These are phyloP conservation scores for Globisporangium carolinianum DNA, from an alignment of 352 stramenopile species.

Conservation along the genomic window DNA sequence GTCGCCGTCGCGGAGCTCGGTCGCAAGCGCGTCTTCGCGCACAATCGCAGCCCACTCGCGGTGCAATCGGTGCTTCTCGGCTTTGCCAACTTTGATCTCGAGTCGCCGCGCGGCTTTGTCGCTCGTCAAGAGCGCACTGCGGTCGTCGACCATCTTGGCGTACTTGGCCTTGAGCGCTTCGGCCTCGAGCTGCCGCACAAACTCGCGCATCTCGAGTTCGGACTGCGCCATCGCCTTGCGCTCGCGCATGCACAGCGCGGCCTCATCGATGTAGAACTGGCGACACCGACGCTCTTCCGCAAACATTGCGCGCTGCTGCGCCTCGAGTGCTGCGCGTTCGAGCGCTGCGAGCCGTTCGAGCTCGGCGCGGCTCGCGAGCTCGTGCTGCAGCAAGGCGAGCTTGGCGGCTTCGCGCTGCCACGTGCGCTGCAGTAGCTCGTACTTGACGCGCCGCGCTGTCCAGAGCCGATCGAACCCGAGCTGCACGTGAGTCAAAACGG, in stretches of 20 bases:
- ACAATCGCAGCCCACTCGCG: conserved; percentile 66
- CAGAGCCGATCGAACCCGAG: conserved; percentile 39
- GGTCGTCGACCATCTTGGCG: conserved; percentile 54
- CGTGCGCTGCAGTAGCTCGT: conserved; percentile 18
- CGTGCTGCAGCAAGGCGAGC: conserved; percentile 31
- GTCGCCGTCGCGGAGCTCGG: conserved; percentile 50
- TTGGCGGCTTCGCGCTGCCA: conserved; percentile 47
- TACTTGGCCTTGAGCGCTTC: conserved; percentile 77
- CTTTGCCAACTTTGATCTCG: conserved; percentile 76
- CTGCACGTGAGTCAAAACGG: not conserved
- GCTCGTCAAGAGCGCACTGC: conserved; percentile 31
- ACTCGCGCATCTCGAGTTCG: conserved; percentile 66
- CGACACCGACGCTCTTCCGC: conserved; percentile 51
- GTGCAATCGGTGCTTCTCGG: conserved; percentile 67
- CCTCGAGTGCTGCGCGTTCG: conserved; percentile 36
- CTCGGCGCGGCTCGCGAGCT: conserved; percentile 48
- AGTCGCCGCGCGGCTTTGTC: conserved; percentile 60
- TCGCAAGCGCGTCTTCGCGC: conserved; percentile 51
- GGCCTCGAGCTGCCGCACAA: conserved; percentile 50
- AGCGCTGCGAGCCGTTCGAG: conserved; percentile 39
- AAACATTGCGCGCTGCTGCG: conserved; percentile 53
- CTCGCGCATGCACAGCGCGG: conserved; percentile 46
- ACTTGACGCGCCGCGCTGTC: conserved; percentile 30
- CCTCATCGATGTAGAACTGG: conserved; percentile 65
- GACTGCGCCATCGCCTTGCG: conserved; percentile 54